Conservation (phyloP, 495 filamentous ascomycete species). For the Talaromyces stipitatus region DNA sequence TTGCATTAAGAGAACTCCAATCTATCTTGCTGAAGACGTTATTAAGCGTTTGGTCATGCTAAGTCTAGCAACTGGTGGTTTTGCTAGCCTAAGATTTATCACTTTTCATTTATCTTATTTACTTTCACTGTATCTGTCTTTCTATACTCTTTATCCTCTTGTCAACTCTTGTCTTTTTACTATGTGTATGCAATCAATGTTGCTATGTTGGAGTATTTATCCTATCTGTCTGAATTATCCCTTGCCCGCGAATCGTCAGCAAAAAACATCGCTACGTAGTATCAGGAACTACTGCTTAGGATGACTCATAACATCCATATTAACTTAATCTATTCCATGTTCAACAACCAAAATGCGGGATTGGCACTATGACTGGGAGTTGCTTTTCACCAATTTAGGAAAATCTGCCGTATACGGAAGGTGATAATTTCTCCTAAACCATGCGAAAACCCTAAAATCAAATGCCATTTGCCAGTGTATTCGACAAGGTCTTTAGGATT, state of each 20-base stretch:
- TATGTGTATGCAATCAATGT: background rate
- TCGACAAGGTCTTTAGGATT: no score
- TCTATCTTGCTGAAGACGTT: background rate
- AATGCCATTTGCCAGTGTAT: no score
- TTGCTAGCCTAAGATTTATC: background rate
- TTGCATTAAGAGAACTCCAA: slow-evolving; percentile 6
- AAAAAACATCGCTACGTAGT: no score
- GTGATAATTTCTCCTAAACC: background rate
- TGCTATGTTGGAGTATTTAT: background rate
- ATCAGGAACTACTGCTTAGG: no score
- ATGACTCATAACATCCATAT: no score
- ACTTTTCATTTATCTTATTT: background rate
- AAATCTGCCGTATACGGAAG: background rate
- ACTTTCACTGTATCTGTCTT: background rate
- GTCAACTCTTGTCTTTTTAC: background rate
- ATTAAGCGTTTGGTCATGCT: background rate
- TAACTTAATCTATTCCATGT: no score
- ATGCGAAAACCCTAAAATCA: background rate
- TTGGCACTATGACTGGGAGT: no score
- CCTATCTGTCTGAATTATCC: no score
- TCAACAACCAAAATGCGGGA: no score
- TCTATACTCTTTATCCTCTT: background rate
- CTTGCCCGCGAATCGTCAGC: no score
- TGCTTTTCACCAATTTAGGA: background rate
- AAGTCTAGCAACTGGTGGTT: background rate